phyloP scores from a whole-genome alignment of 2,329 filamentous ascomycete species.

The Paecilomyces dactylethromorphus region DNA sequence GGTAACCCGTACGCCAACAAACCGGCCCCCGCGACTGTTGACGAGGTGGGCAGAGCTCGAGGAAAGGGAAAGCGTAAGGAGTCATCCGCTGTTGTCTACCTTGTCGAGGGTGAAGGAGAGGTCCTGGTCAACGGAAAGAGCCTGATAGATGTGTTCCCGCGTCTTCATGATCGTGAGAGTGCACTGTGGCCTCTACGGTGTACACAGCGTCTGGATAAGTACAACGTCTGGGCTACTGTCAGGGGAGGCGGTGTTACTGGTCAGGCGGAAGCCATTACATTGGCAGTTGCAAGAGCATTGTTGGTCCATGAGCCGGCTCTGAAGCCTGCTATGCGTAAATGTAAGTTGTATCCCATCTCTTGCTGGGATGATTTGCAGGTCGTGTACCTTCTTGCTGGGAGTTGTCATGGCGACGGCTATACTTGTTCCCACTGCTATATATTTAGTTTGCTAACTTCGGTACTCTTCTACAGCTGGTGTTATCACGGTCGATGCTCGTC shows the following conservation, averaged over 20 bases:
- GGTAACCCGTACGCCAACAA: conserved; percentile 64
- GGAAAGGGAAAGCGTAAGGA: conserved; percentile 84
- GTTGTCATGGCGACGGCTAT: background rate
- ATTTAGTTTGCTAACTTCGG: conserved; percentile 11
- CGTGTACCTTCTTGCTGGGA: background rate
- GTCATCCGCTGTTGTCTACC: conserved; percentile 73
- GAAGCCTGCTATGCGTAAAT: conserved; percentile 80
- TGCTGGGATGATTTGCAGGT: background rate
- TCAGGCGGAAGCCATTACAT: conserved; percentile 87
- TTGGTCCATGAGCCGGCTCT: conserved; percentile 86
- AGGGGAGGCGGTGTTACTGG: conserved; percentile 86
- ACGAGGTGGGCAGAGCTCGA: conserved; percentile 69
- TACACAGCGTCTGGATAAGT: conserved; percentile 82
- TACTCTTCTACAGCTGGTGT: conserved; percentile 64
- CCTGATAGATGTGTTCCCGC: conserved; percentile 73
- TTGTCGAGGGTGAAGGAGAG: conserved; percentile 90
- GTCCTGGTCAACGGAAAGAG: conserved; percentile 83
- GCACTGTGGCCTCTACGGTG: conserved; percentile 84
- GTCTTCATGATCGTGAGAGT: conserved; percentile 89
- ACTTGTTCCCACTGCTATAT: background rate
- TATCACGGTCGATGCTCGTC: conserved; percentile 82
- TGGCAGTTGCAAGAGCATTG: conserved; percentile 83
- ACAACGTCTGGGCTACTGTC: conserved; percentile 87
- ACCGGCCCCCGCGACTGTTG: conserved; percentile 58
- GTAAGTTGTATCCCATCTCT: conserved; percentile 50